Percentiles rank a stretch among this genome's conserved stretches.
phyloP scores from a whole-genome alignment of 257 asterid genomes.

The Solanum etuberosum region DNA sequence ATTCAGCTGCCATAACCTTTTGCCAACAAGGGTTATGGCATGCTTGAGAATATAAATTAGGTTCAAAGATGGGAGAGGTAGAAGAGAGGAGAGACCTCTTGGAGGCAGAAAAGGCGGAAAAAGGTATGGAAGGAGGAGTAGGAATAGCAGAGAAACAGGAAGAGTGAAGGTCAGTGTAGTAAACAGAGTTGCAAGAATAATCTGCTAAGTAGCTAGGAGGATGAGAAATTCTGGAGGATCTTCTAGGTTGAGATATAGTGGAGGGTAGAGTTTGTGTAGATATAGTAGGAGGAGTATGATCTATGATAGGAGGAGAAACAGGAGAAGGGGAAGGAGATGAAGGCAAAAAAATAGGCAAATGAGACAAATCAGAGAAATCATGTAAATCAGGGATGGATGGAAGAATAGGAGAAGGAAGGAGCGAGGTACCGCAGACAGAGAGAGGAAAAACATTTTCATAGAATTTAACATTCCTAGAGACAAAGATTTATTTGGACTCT shows the following conservation, averaged over 20 bases:
- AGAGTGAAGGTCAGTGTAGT: neutral
- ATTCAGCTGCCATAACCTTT: neutral
- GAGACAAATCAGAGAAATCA: too few relatives aligned
- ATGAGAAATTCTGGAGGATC: neutral
- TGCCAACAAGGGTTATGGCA: neutral
- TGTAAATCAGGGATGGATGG: neutral
- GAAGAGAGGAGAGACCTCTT: neutral
- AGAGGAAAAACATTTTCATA: neutral
- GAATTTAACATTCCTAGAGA: neutral
- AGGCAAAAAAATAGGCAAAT: too few relatives aligned
- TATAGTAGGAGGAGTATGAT: neutral
- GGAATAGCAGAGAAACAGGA: neutral
- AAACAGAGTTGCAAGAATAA: neutral
- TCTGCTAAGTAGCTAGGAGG: too few relatives aligned
- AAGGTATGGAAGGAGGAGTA: accelerated
- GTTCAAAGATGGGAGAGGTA: neutral
- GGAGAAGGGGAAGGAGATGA: neutral
- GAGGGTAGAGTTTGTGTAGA: neutral
- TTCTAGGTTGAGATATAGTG: neutral
- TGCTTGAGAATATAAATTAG: neutral
- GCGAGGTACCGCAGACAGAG: too few relatives aligned
- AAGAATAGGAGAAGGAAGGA: neutral
- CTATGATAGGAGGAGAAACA: neutral
- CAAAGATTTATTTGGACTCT: neutral
- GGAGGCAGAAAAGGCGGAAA: neutral